Evolutionary conservation across 805 yeast species (phyloP), one percentile per base, ranked within the genome.

Genomic region (Lachancea waltii): DNA sequence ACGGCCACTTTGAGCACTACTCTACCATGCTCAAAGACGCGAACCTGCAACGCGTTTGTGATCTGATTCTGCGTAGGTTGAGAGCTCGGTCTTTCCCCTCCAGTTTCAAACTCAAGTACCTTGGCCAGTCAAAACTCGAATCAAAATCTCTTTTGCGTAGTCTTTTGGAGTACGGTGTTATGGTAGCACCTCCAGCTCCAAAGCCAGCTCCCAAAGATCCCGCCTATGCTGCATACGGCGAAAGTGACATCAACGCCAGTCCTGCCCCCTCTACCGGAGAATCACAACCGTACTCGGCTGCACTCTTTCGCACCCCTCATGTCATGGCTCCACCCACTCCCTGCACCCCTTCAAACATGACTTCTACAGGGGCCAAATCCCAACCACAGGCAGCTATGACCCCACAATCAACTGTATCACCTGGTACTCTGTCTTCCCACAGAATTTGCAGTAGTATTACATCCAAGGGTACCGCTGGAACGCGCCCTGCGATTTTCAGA

Each of bases 1-100:
- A 44, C 18, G 47, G 44, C 18, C 46, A 44, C 14, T 35, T 44
- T 14, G 31, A 46, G 6, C 77, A 77, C 23, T 66, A 69, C 25
- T 63, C 72, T 13, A 55, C 70, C 43, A 68, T 67, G 50, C 50
- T 62, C 36, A 72, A 69, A 53, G 72, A 69, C 51, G 68, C 67
- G 49, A 56, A 59, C 44, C 64, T 64, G 22, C 30, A 31, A 11
- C 34, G 41, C 11, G 55, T 40, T 15, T 40, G 39, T 26, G 33
- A 35, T n/a, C 30, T 34, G 10, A 13, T 40, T 10, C 20, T 40
- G 24, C 18, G 22, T 7, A 38, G 22, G 23, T 19, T 38, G 9
- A 30, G 38, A 8, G 25, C 42, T 6, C 34, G 34, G 28, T 32
- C 31, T 13, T 41, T 56, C 17, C 62, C 63, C n/a, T 57, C 59